Evolutionary conservation across 805 yeast species (phyloP).

Genomic region (Wickerhamomyces bisporus): DNA sequence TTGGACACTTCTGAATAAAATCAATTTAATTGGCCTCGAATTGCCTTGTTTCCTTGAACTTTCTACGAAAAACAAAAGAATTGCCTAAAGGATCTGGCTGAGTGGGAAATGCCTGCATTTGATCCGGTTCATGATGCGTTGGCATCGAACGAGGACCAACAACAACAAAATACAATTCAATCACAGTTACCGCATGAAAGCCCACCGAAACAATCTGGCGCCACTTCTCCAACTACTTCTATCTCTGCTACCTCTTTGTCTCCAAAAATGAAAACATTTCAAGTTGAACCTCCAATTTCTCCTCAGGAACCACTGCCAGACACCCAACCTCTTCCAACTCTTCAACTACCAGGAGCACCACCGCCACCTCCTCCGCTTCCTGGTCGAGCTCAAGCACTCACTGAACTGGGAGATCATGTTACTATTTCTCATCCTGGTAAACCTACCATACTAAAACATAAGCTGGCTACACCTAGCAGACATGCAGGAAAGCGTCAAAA

Average conservation of each 20-base stretch:
- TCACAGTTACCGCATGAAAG: neutral
- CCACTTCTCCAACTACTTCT: neutral
- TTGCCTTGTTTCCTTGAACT: no score
- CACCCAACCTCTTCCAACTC: no score
- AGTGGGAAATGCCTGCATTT: slow-evolving; percentile 7
- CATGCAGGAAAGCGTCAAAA: slow-evolving; percentile 5
- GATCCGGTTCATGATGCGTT: slow-evolving; percentile 15
- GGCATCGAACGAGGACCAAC: slow-evolving; percentile 1
- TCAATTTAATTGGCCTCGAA: no score
- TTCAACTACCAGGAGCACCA: neutral
- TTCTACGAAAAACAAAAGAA: no score
- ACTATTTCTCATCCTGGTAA: neutral
- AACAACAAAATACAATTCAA: neutral
- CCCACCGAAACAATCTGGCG: neutral
- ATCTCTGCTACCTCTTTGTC: no score
- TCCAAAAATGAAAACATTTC: no score
- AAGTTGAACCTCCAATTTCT: no score
- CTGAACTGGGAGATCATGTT: neutral
- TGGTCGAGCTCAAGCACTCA: no score
- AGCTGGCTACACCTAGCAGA: neutral
- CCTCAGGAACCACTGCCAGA: no score
- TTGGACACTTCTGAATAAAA: no score
- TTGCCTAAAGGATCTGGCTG: neutral
- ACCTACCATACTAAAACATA: slow-evolving; percentile 1
- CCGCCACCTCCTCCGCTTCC: neutral